Base-by-base conservation (phyloP, 2,329 filamentous ascomycete genomes). In the Tolypocladium tropicale region DNA sequence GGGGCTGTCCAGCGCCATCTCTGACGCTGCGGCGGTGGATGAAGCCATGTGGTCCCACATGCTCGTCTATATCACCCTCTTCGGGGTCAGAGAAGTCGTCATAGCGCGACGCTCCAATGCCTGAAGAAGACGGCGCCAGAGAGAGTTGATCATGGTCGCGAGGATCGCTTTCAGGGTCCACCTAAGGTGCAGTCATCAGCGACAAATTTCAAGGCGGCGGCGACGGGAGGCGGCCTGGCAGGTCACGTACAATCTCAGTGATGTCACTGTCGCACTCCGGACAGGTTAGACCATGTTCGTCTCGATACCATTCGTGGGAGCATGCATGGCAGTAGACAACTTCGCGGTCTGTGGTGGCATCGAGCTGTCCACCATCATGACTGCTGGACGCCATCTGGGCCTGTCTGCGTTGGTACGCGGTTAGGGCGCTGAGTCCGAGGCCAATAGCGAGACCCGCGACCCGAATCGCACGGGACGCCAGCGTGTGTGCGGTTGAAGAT, bases 291-390 rank as follows among this genome's bases (percentile, higher is more conserved):
- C 74, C 85, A 61, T 80, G 77, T 60, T 88, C 80, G 58, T 89
- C 82, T 58, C 83, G 78, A 65, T 87, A 89, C 90, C 91, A 97
- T 69, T 96, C 87, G 60, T 88, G 74, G 54, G 80, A 70, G 74
- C 94, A 97, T 58, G 79, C 74, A 72, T 97, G 90, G 72, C 94
- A 99, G 70, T 81, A 95, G 55, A 96, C 86, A 61, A 93, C 82
- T 67, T 95, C 89, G 60, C 83, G 78, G 59, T 73, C 73, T 6
- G 69, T 64, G 25, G 70, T 72, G 60, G 77, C 76, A 67, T 81
- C 78, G 56, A 84, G 75, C 63, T 76, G 78, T 48, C 63, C 63
- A 34, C 63, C 62, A 49, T 50, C 52, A 28, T 57, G 57, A 39
- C 55, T 55, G 52, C 60, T 61, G 28, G 69, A 73, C 58, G 67